These are phyloP conservation scores for Termitomyces sp. DNA, from an alignment of 768 basidiomycete genomes.

Conservation along the genomic window DNA sequence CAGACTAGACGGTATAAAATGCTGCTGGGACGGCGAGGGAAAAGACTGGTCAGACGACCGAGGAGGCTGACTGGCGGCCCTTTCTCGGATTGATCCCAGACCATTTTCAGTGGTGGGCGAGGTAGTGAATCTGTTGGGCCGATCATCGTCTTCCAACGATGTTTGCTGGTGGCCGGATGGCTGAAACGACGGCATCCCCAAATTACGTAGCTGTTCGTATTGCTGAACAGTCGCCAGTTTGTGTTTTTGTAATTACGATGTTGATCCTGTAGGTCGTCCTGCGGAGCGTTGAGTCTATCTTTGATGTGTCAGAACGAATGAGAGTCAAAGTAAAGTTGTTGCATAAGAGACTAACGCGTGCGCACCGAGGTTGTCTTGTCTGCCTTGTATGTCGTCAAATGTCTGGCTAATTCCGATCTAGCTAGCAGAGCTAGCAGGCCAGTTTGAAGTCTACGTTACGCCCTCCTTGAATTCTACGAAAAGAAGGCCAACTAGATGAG, in stretches of 20 bases:
- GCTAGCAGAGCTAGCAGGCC: slow-evolving; percentile 3
- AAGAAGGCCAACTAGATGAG: slow-evolving; percentile 10
- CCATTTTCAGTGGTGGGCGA: slow-evolving; percentile 34
- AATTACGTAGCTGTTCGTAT: slow-evolving; percentile 16
- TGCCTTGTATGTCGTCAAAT: slow-evolving; percentile 13
- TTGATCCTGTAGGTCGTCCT: slow-evolving; percentile 8
- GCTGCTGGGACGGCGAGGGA: slow-evolving; percentile 47
- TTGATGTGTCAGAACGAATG: slow-evolving; percentile 2
- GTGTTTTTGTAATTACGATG: slow-evolving; percentile 12
- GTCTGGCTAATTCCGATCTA: slow-evolving; percentile 14
- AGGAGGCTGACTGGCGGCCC: slow-evolving; percentile 69
- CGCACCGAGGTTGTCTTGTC: slow-evolving; percentile 11
- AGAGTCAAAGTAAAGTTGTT: not conserved
- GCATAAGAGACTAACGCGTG: not conserved
- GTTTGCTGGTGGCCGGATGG: slow-evolving; percentile 24
- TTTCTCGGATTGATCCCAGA: slow-evolving; percentile 44
- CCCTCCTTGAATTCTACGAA: slow-evolving; percentile 13
- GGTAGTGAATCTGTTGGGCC: slow-evolving; percentile 53
- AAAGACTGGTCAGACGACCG: slow-evolving; percentile 40
- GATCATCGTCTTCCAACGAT: slow-evolving; percentile 47
- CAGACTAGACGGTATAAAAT: slow-evolving; percentile 45
- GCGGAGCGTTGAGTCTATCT: slow-evolving; percentile 4
- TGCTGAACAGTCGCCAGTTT: slow-evolving; percentile 20
- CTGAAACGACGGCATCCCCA: slow-evolving; percentile 23
- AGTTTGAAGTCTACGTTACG: slow-evolving; percentile 8